Base-by-base conservation (phyloP, 2,329 filamentous ascomycete species). In the Cordyceps militaris region DNA sequence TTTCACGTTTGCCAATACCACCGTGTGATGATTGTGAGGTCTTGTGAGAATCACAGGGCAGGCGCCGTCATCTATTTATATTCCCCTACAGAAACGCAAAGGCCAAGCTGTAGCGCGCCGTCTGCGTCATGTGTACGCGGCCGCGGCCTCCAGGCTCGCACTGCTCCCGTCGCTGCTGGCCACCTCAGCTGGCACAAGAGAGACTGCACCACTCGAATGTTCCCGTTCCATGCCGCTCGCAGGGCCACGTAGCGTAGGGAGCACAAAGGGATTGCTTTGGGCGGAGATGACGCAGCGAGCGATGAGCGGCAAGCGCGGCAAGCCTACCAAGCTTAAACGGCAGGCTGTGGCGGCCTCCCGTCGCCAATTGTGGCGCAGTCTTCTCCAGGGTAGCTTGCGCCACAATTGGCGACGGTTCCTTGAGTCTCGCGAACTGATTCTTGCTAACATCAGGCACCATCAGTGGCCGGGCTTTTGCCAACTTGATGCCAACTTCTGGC, bases 1-100 rank as follows among this genome's bases (percentile, higher is more conserved):
- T 74, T 19, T 65, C 64, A 61, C 60, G 64, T 56, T 65, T 65
- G 63, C 57, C 50, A 52, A 56, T 61, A 59, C 49, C 61, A 59
- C 49, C 57, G 62, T 50, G 7, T 19, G 21, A 19, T 36, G 55
- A 50, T 50, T 43, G 47, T 50, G 55, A 56, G 16, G 34, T 49
- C 14, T 57, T 30, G 55, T 57, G 26, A 16, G 55, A 49, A 40
- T 56, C 53, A 49, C 34, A 49, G 49, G 34, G 44, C 30, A 56
- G 53, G 43, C 43, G 11, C 21, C 32, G 53, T 42, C 30, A 48
- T 47, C 32, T 48, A 56, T 26, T 56, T 56, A 56, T 56, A 56
- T 36, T 28, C 14, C 53, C 16, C 26, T 40, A 16, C 32, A 28
- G 24, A 30, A 30, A 11, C 40, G 11, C 16, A 46, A 11, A 23